Percentiles rank a stretch among this genome's conserved stretches.
These are phyloP conservation scores for Teratosphaeria gauchensis DNA, from an alignment of 2,329 filamentous ascomycete genomes.

Conservation along the genomic window DNA sequence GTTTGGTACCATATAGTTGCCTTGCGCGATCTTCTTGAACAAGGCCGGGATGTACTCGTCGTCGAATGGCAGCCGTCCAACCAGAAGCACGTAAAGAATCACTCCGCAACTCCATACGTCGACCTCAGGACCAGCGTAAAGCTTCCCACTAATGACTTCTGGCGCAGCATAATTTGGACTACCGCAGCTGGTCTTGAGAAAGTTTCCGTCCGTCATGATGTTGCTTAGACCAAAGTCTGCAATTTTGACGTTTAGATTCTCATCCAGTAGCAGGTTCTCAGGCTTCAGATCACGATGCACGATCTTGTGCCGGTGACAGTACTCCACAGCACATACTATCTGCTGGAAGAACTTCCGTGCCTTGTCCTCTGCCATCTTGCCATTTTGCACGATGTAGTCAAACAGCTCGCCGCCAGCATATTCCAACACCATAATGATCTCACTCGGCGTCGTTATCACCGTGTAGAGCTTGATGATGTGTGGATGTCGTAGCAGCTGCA, in stretches of 20 bases:
- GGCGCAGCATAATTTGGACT: constrained; percentile 97
- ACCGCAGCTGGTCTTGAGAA: constrained; percentile 95
- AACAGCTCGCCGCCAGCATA: constrained; percentile 95
- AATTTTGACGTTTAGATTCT: constrained; percentile 96
- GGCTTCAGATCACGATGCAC: constrained; percentile 96
- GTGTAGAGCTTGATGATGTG: constrained; percentile 99
- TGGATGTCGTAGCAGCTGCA: constrained; percentile 88
- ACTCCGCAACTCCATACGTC: constrained; percentile 89
- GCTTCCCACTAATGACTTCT: constrained; percentile 93
- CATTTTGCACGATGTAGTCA: constrained; percentile 94
- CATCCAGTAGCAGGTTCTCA: constrained; percentile 90
- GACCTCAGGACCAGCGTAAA: constrained; percentile 94
- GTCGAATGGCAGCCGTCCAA: constrained; percentile 75
- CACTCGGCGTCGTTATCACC: constrained; percentile 84
- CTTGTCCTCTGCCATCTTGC: constrained; percentile 79
- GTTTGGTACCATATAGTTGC: constrained; percentile 82
- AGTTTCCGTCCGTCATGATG: constrained; percentile 99
- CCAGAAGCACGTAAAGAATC: constrained; percentile 56
- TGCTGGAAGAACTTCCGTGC: constrained; percentile 99
- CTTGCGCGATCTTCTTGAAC: constrained; percentile 95
- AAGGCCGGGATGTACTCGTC: constrained; percentile 96
- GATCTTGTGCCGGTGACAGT: constrained; percentile 97
- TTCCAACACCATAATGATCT: constrained; percentile 99
- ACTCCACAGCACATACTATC: constrained; percentile 97
- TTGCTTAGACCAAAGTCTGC: constrained; percentile 98